Percentiles rank a stretch among this genome's conserved stretches.
Conservation (phyloP, 1,284 basidiomycete species). For the Microbotryum intermedium region DNA sequence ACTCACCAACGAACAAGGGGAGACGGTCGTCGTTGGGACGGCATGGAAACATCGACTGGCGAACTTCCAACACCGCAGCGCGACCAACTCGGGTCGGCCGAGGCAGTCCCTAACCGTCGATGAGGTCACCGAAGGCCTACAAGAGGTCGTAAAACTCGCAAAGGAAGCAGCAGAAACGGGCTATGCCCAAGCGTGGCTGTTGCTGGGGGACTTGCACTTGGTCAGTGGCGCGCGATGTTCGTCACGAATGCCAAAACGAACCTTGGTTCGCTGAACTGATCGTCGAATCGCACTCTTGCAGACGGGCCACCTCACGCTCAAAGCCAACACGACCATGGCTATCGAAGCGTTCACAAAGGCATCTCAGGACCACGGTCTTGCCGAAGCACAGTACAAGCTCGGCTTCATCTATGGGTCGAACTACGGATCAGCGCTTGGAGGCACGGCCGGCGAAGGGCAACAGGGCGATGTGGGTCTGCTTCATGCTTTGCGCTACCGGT, state of each 20-base stretch:
- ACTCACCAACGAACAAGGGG: no score
- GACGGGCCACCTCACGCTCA: constrained; percentile 39
- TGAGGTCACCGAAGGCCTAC: constrained; percentile 15
- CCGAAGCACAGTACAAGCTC: constrained; percentile 70
- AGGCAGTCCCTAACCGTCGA: constrained; percentile 4
- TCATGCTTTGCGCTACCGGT: neutral
- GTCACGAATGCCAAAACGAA: neutral
- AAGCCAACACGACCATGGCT: constrained; percentile 34
- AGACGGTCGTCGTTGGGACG: no score
- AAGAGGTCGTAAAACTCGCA: constrained; percentile 31
- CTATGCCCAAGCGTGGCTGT: constrained; percentile 62
- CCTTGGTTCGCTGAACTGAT: neutral
- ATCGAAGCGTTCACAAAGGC: constrained; percentile 44
- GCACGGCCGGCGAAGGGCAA: constrained; percentile 45
- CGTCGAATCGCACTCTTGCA: neutral
- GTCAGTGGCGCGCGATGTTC: constrained; percentile 47
- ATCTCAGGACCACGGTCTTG: constrained; percentile 60
- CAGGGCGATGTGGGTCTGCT: constrained; percentile 45
- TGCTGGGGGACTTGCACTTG: constrained; percentile 61
- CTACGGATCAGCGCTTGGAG: constrained; percentile 44
- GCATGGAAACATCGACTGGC: no score
- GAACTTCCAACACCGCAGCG: no score
- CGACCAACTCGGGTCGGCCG: neutral
- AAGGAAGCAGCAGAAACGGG: constrained; percentile 68
- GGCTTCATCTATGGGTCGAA: constrained; percentile 75